Evolutionary conservation across 352 stramenopile species (phyloP).

Genomic region (Globisporangium cederbergense): DNA sequence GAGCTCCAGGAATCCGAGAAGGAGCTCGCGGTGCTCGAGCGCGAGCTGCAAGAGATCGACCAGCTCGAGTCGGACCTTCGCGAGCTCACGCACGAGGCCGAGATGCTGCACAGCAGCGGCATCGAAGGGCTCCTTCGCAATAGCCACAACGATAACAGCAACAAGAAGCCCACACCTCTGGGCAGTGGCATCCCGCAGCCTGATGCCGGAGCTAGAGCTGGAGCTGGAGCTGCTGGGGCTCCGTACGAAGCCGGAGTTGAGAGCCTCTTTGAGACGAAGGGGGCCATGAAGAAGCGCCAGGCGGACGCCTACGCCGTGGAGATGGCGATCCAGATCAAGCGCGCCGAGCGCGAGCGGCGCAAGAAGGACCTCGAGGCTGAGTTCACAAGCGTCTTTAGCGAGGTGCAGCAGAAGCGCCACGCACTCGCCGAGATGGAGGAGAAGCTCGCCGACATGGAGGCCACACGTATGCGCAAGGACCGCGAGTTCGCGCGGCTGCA

Average conservation of each 20-base stretch:
- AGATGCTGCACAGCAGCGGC: slow-evolving; percentile 69
- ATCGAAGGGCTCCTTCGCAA: slow-evolving; percentile 49
- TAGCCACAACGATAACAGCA: slow-evolving; percentile 15
- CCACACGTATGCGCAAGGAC: slow-evolving; percentile 89
- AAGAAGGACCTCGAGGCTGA: slow-evolving; percentile 91
- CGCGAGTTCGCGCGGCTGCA: slow-evolving; percentile 91
- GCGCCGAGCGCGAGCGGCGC: slow-evolving; percentile 87
- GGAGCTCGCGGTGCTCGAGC: slow-evolving; percentile 88
- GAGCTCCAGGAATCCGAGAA: slow-evolving; percentile 90
- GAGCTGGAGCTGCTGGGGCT: not conserved
- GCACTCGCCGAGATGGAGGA: slow-evolving; percentile 78
- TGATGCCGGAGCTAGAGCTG: slow-evolving; percentile 17
- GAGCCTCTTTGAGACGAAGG: slow-evolving; percentile 45
- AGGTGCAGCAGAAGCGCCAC: slow-evolving; percentile 88
- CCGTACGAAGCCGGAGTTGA: slow-evolving; percentile 51
- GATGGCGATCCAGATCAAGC: slow-evolving; percentile 93
- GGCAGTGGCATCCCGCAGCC: slow-evolving; percentile 45
- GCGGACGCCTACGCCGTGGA: slow-evolving; percentile 90
- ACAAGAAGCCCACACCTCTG: slow-evolving; percentile 29
- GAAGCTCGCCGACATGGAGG: slow-evolving; percentile 91
- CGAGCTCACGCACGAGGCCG: slow-evolving; percentile 89
- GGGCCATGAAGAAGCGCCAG: slow-evolving; percentile 42
- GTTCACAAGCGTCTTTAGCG: slow-evolving; percentile 87
- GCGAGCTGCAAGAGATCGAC: slow-evolving; percentile 91
- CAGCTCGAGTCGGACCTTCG: slow-evolving; percentile 89